Evolutionary conservation across 2,329 filamentous ascomycete species (phyloP).

Genomic region (Claviceps purpurea): DNA sequence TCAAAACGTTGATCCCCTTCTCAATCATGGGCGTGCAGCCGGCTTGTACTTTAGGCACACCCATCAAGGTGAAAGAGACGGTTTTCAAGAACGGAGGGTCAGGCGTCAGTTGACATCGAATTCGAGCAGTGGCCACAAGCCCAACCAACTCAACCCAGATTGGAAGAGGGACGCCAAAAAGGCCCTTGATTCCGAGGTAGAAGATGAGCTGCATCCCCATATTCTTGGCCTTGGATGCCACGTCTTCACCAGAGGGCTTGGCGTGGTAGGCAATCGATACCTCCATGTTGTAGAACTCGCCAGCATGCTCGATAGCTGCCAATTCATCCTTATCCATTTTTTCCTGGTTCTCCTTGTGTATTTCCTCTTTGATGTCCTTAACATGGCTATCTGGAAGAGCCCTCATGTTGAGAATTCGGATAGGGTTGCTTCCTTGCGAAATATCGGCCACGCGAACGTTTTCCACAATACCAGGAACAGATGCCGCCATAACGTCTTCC

Average conservation of each 20-base stretch:
- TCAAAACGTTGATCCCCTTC: slow-evolving; percentile 78
- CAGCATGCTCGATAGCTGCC: slow-evolving; percentile 79
- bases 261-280: slow-evolving; percentile 86
- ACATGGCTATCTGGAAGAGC: slow-evolving; percentile 71
- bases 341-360: slow-evolving; percentile 65
- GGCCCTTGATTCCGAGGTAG: slow-evolving; percentile 76
- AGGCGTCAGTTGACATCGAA: slow-evolving; percentile 75
- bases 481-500: slow-evolving; percentile 88
- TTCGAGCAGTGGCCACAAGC: slow-evolving; percentile 74
- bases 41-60: slow-evolving; percentile 75
- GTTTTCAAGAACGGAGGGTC: slow-evolving; percentile 88
- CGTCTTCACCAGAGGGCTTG: slow-evolving; percentile 53
- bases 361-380: slow-evolving; percentile 66
- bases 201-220: slow-evolving; percentile 97
- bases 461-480: slow-evolving; percentile 79
- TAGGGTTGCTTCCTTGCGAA: slow-evolving; percentile 80
- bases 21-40: slow-evolving; percentile 90
- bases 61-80: slow-evolving; percentile 88
- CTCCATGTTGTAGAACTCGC: slow-evolving; percentile 87
- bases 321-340: slow-evolving; percentile 76
- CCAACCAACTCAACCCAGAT: slow-evolving; percentile 84
- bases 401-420: slow-evolving; percentile 76
- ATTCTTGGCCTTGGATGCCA: slow-evolving; percentile 75
- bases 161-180: slow-evolving; percentile 79
- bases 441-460: slow-evolving; percentile 93